Evolutionary conservation across 352 stramenopile genomes (phyloP), one percentile per base, ranked within the genome.

Genomic region (Globisporangium heterothallicum): DNA sequence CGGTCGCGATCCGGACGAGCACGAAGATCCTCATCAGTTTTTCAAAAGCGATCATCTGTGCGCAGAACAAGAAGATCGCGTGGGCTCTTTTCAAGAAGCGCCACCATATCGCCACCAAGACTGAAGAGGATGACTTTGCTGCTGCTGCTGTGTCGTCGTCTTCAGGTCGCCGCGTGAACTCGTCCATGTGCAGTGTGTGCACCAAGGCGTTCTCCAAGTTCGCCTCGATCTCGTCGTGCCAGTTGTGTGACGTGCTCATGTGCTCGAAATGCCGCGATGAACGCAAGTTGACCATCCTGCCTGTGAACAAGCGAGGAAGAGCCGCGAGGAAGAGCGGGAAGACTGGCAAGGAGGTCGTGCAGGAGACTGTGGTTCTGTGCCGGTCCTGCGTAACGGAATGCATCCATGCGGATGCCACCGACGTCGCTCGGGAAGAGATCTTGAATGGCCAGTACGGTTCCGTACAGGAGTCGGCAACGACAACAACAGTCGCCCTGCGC

Each of bases 31-130:
- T 83, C 49, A 58, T 83, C 34, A 60, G 64, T 24, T 67, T 64
- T 0, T 61, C 66, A 45, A 67, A 68, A 1, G 63, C 65, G 2
- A 52, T 80, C 10, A 67, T 78, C 57, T 78, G 68, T 49, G 74
- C 71, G 8, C 69, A 81, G 36, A 64, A 77, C 40, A 83, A 86
- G 63, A 86, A 86, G 42, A 68, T 86, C 22, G 68, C 74, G 16
- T 73, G 64, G 56, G 66, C 67, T 2, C 42, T 18, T 54, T 66
- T 29, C 46, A 49, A 6, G 30, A 36, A 36, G 16, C 30, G 30
- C 9, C 30, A 36, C 30, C 6, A 36, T 8, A 8, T 36, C 30
- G n/a, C n/a, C n/a, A n/a, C n/a, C n/a, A n/a, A n/a, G n/a, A n/a
- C n/a, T n/a, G n/a, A n/a, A n/a, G n/a, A 45, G 44, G 45, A 70